A percentile compares a stretch with the other conserved stretches of the same genome.
Conservation (phyloP, 2,329 filamentous ascomycete genomes). For the Pseudocercospora cruenta region DNA sequence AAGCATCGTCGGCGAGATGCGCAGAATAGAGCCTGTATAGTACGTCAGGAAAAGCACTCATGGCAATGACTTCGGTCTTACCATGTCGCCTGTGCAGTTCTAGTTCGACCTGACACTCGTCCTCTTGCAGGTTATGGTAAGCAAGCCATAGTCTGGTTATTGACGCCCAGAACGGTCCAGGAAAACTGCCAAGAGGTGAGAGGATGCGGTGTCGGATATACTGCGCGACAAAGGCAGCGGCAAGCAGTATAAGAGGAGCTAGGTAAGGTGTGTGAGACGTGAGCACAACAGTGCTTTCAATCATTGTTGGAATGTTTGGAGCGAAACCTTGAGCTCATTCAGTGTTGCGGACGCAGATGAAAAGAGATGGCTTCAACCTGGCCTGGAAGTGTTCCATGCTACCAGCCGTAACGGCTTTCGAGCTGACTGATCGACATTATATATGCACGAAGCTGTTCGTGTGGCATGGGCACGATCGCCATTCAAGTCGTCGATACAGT, state of each 20-base stretch:
- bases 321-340: not conserved
- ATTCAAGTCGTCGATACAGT: not conserved
- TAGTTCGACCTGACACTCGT: slow-evolving; percentile 46
- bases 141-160: slow-evolving; percentile 42
- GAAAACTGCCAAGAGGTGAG: slow-evolving; percentile 41
- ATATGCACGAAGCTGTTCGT: not conserved
- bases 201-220: slow-evolving; percentile 34
- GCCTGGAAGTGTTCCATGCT: too few species aligned
- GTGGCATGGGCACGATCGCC: not conserved
- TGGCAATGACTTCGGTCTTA: not conserved
- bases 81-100: slow-evolving; percentile 38
- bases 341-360: not conserved
- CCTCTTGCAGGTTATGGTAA: slow-evolving; percentile 54
- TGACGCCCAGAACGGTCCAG: slow-evolving; percentile 22
- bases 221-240: not conserved
- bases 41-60: not conserved
- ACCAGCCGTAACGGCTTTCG: not conserved
- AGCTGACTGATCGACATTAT: not conserved
- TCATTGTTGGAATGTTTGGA: not conserved
- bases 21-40: slow-evolving; percentile 26
- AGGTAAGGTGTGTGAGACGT: not conserved
- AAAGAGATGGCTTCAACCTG: not conserved
- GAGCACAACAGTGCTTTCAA: not conserved
- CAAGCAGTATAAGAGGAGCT: not conserved
- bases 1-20: slow-evolving; percentile 48